These are phyloP conservation scores for Aureobasidium sp. DNA, from an alignment of 2,329 filamentous ascomycete species.

Conservation along the genomic window DNA sequence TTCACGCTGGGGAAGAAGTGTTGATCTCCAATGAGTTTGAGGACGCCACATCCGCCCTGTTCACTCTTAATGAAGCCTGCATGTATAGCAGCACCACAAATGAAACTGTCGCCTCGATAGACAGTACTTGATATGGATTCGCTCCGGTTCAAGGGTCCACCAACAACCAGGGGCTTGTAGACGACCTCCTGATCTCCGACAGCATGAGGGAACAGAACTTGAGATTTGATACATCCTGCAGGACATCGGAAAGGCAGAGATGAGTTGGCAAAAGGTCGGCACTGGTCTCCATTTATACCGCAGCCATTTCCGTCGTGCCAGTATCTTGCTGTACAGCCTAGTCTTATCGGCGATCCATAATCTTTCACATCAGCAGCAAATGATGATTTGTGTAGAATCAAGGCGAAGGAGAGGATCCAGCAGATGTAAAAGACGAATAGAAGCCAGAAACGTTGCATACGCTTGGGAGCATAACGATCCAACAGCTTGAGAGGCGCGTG, in stretches of 20 bases:
- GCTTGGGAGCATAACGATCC: conserved; percentile 55
- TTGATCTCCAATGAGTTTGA: conserved; percentile 64
- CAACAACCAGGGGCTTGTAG: conserved; percentile 49
- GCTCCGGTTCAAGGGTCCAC: conserved; percentile 40
- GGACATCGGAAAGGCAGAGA: conserved; percentile 70
- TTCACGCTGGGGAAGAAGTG: conserved; percentile 56
- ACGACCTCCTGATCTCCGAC: conserved; percentile 61
- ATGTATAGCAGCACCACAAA: conserved; percentile 79
- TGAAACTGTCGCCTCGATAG: conserved; percentile 85
- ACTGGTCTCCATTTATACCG: conserved; percentile 66
- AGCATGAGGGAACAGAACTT: conserved; percentile 64
- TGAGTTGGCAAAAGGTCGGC: conserved; percentile 65
- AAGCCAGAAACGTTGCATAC: conserved; percentile 52
- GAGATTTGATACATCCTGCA: conserved; percentile 60
- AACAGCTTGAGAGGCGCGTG: conserved; percentile 58
- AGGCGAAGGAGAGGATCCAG: conserved; percentile 63
- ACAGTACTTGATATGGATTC: conserved; percentile 44
- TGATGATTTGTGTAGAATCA: conserved; percentile 61
- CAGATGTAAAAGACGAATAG: conserved; percentile 54
- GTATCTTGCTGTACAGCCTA: conserved; percentile 62
- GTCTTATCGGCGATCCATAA: conserved; percentile 58
- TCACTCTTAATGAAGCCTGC: conserved; percentile 67
- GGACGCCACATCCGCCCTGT: conserved; percentile 74
- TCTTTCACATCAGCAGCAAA: conserved; percentile 55
- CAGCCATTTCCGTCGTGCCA: conserved; percentile 66